These are phyloP conservation scores for Trichoderma atroviride DNA, from an alignment of 2,329 filamentous ascomycete species.

Conservation along the genomic window DNA sequence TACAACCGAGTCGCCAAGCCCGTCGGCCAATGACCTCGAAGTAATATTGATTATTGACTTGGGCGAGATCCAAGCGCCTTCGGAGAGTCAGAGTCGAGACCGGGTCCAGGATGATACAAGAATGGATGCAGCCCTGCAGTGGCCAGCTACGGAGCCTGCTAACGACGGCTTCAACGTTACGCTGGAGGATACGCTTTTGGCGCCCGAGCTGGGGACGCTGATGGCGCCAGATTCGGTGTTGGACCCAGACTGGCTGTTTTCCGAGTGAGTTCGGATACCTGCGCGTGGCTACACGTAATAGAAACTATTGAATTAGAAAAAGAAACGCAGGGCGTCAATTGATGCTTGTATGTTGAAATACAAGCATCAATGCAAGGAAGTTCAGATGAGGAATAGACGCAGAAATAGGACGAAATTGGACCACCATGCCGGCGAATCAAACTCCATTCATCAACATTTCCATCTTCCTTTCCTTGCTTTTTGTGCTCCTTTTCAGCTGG, in stretches of 20 bases:
- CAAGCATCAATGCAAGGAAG: neutral
- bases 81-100: neutral
- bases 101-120: neutral
- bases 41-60: neutral
- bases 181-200: neutral
- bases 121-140: neutral
- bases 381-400: neutral
- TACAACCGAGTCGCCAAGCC: neutral
- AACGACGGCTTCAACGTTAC: neutral
- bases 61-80: neutral
- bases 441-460: neutral
- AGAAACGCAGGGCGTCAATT: neutral
- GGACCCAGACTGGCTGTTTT: neutral
- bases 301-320: neutral
- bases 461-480: no score
- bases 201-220: neutral
- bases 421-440: neutral
- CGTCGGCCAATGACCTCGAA: neutral
- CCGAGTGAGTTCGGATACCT: neutral
- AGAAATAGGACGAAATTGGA: neutral
- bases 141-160: neutral
- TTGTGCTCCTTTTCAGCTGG: neutral
- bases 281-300: neutral
- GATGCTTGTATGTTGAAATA: neutral
- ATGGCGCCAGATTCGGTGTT: neutral